These are phyloP conservation scores for Aspergillus panamensis DNA, from an alignment of 495 filamentous ascomycete species.

Conservation along the genomic window DNA sequence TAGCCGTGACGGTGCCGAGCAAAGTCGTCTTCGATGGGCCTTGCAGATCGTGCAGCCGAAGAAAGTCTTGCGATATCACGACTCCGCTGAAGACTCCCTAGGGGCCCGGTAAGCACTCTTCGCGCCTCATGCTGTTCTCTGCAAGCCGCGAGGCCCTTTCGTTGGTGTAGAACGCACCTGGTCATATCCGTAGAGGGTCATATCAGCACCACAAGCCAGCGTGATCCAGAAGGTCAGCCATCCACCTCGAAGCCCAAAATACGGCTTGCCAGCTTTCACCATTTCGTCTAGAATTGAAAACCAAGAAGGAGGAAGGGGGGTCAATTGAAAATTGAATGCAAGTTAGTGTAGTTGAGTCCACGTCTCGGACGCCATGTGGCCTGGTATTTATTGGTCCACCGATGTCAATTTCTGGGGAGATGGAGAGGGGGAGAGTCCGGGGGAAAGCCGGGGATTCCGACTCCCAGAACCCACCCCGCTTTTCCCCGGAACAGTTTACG, in stretches of 20 bases:
- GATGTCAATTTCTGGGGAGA: too few species aligned
- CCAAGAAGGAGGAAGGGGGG: too few species aligned
- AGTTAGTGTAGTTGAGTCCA: too few species aligned
- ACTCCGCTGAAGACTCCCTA: constrained; percentile 56
- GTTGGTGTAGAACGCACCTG: background rate
- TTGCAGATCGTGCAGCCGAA: constrained; percentile 47
- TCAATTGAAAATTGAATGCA: too few species aligned
- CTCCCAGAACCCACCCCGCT: too few species aligned
- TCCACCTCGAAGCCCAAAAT: background rate
- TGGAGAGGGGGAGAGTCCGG: too few species aligned
- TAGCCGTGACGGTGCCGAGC: constrained; percentile 55
- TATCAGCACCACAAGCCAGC: constrained; percentile 29
- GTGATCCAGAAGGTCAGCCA: constrained; percentile 12
- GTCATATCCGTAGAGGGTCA: constrained; percentile 59
- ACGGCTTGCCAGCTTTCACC: background rate
- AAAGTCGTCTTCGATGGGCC: constrained; percentile 48
- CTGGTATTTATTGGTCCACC: too few species aligned
- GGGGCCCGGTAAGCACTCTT: background rate
- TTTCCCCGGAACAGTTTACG: too few species aligned
- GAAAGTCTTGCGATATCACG: constrained; percentile 53
- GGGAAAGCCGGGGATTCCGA: too few species aligned
- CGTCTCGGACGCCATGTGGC: too few species aligned
- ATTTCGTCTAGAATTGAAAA: background rate
- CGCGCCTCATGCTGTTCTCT: background rate
- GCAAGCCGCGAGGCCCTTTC: too few species aligned